Evolutionary conservation across 2,329 filamentous ascomycete genomes (phyloP).

Genomic region (Pyrenophora tritici-repentis): DNA sequence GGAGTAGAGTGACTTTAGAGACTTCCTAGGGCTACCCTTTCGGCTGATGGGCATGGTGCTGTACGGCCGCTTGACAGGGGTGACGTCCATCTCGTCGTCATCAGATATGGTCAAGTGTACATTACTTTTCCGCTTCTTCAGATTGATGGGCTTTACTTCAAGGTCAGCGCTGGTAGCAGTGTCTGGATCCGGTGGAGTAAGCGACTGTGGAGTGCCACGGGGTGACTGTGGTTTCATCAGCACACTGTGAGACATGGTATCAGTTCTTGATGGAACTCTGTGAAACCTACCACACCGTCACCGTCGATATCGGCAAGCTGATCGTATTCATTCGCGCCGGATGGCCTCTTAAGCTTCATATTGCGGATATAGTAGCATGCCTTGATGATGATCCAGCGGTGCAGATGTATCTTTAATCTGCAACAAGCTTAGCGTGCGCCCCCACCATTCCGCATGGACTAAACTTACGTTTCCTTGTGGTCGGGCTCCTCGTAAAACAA

Average conservation of each 20-base stretch:
- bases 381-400: conserved; percentile 49
- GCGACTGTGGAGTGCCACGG: conserved; percentile 34
- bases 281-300: conserved; percentile 26
- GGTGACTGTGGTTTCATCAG: conserved; percentile 36
- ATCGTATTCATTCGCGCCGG: conserved; percentile 38
- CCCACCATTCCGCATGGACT: conserved; percentile 6
- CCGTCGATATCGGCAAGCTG: conserved; percentile 38
- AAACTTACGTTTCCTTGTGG: conserved; percentile 40
- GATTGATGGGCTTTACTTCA: conserved; percentile 28
- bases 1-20: conserved; percentile 30
- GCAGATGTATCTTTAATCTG: conserved; percentile 45
- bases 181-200: conserved; percentile 32
- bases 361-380: conserved; percentile 47
- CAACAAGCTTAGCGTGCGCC: conserved; percentile 13
- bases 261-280: not conserved
- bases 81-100: conserved; percentile 32
- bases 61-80: conserved; percentile 38
- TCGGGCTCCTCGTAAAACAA: conserved; percentile 41
- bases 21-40: conserved; percentile 37
- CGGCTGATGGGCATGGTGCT: conserved; percentile 33
- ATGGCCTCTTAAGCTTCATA: conserved; percentile 45
- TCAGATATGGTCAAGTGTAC: conserved; percentile 38
- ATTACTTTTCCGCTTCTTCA: conserved; percentile 43
- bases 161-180: conserved; percentile 26
- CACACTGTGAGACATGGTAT: not conserved